Evolutionary conservation across 371 early-diverging fungal species (phyloP).

Genomic region (Syncephalastrum monosporum): DNA sequence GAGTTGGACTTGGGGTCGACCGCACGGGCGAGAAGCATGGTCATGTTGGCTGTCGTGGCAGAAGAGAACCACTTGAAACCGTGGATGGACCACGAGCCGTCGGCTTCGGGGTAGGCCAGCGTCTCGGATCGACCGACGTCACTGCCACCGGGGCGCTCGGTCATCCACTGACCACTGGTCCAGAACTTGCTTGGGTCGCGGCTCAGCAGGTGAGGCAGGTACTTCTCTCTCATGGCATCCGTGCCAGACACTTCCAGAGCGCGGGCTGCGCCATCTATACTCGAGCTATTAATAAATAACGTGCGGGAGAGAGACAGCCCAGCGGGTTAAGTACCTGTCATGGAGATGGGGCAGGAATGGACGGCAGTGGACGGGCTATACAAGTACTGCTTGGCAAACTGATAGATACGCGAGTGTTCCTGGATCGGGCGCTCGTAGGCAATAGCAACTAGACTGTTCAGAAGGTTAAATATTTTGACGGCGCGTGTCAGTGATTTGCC

Average conservation of each 20-base stretch:
- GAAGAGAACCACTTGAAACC: constrained; percentile 79
- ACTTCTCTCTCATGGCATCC: constrained; percentile 47
- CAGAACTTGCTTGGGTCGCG: constrained; percentile 59
- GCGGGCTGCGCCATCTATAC: constrained; percentile 61
- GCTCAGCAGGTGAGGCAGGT: constrained; percentile 21
- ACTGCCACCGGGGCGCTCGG: constrained; percentile 69
- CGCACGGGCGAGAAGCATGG: constrained; percentile 64
- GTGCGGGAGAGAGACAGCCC: neutral
- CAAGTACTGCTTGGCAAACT: constrained; percentile 68
- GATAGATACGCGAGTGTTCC: constrained; percentile 56
- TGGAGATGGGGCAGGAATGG: constrained; percentile 66
- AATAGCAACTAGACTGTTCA: constrained; percentile 52
- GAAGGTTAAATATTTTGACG: neutral
- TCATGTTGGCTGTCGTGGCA: constrained; percentile 69
- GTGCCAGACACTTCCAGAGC: constrained; percentile 56
- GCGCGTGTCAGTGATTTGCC: constrained; percentile 3
- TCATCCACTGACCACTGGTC: constrained; percentile 80
- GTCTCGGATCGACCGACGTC: constrained; percentile 58
- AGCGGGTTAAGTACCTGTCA: constrained; percentile 47
- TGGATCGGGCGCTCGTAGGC: constrained; percentile 59
- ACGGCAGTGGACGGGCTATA: constrained; percentile 57
- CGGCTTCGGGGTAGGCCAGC: constrained; percentile 41
- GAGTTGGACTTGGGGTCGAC: constrained; percentile 41
- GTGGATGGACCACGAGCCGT: constrained; percentile 50
- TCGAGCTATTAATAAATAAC: constrained; percentile 5